Conservation (phyloP, 768 basidiomycete genomes). For the Russula emetica region DNA sequence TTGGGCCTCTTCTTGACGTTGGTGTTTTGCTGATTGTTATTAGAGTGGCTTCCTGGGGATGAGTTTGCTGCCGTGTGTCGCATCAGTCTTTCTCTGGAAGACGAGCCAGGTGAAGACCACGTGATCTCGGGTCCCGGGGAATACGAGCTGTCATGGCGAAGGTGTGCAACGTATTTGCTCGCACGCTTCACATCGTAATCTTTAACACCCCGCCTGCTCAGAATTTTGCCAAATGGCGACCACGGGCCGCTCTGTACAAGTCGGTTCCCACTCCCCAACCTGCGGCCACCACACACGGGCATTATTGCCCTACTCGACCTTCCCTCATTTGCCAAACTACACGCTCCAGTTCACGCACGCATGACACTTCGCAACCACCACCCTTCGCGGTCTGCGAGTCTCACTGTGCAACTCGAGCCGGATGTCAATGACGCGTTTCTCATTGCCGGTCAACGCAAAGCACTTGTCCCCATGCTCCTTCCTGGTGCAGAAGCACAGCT, state of each 20-base stretch:
- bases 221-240: slow-evolving; percentile 45
- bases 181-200: slow-evolving; percentile 1
- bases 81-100: slow-evolving; percentile 44
- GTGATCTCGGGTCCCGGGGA: slow-evolving; percentile 49
- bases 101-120: slow-evolving; percentile 36
- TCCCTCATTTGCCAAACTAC: slow-evolving; percentile 60
- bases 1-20: background rate
- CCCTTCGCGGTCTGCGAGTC: slow-evolving; percentile 57
- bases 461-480: slow-evolving; percentile 65
- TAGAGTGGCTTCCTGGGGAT: slow-evolving; percentile 65
- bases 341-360: slow-evolving; percentile 52
- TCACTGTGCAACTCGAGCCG: slow-evolving; percentile 69
- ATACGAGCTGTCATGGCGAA: slow-evolving; percentile 62
- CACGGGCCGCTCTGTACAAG: slow-evolving; percentile 47
- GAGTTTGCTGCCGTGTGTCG: slow-evolving; percentile 55
- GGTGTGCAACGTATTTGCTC: slow-evolving; percentile 38
- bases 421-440: slow-evolving; percentile 71
- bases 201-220: slow-evolving; percentile 30
- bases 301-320: slow-evolving; percentile 63
- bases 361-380: slow-evolving; percentile 64
- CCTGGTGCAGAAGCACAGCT: slow-evolving; percentile 66
- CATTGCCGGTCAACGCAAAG: slow-evolving; percentile 67
- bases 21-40: slow-evolving; percentile 3
- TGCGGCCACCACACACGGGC: slow-evolving; percentile 56
- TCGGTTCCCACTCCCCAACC: slow-evolving; percentile 52